Conservation (phyloP, 495 filamentous ascomycete species). For the Margaritispora aquatica region DNA sequence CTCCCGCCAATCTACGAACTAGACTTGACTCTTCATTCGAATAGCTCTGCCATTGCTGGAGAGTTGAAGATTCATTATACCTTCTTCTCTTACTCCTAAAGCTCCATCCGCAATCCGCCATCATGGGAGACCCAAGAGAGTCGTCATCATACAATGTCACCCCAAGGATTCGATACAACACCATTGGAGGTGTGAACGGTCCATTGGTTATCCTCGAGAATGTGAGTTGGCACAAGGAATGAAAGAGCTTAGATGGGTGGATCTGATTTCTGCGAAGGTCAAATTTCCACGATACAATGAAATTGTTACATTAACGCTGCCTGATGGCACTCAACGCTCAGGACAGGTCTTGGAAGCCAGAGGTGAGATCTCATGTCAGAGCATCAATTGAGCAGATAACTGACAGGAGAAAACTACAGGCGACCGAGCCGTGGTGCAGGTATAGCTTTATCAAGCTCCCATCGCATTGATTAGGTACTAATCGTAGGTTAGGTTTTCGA, state of each 20-base stretch:
- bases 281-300: conserved; percentile 98
- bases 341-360: conserved; percentile 96
- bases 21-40: conserved; percentile 1
- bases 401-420: conserved; percentile 41
- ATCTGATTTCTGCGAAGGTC: conserved; percentile 53
- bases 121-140: conserved; percentile 76
- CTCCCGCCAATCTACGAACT: conserved; percentile 4
- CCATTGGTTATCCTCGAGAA: conserved; percentile 96
- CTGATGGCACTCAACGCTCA: conserved; percentile 88
- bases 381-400: not conserved
- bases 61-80: not conserved
- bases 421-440: conserved; percentile 86
- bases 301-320: conserved; percentile 91
- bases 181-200: conserved; percentile 95
- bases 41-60: conserved; percentile 5
- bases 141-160: conserved; percentile 63
- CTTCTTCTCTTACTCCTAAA: conserved; percentile 1
- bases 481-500: conserved; percentile 74
- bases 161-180: conserved; percentile 93
- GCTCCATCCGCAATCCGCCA: not conserved
- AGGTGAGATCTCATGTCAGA: conserved; percentile 49
- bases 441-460: conserved; percentile 30
- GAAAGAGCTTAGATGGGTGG: too few species aligned
- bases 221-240: conserved; percentile 44
- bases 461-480: not conserved